Conservation (phyloP, 257 asterid genomes). For the Solanum sejunctum region DNA sequence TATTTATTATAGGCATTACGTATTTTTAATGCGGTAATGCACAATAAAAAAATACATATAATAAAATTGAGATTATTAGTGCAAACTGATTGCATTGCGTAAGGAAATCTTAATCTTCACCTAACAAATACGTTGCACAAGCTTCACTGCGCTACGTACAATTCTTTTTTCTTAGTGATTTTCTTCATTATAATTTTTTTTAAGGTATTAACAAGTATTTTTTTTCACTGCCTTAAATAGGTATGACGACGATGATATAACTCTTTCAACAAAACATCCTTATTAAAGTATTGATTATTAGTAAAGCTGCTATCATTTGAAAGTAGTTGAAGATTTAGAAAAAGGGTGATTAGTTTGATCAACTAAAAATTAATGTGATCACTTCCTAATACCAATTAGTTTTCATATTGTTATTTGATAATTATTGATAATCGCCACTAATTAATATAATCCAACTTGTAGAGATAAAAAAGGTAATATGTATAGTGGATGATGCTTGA, state of each 20-base stretch:
- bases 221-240: not conserved
- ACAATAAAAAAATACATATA: not conserved
- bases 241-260: not conserved
- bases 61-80: not conserved
- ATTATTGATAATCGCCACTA: not conserved
- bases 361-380: not conserved
- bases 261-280: not conserved
- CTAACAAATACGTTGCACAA: not conserved
- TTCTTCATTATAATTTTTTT: not conserved
- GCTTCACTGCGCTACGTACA: not conserved
- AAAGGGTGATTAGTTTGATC: not conserved
- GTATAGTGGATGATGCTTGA: not conserved
- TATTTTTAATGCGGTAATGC: constrained; percentile 17
- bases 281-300: not conserved
- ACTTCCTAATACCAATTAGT: not conserved
- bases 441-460: not conserved
- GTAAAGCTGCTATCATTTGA: not conserved
- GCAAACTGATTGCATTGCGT: not conserved
- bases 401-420: not conserved
- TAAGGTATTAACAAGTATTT: not conserved
- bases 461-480: not conserved
- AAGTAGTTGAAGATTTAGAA: not conserved
- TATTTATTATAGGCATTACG: not conserved
- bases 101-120: not conserved
- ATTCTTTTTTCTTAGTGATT: not conserved